Conservation (phyloP, 2,329 filamentous ascomycete species). For the Arthrinium puccinioides region DNA sequence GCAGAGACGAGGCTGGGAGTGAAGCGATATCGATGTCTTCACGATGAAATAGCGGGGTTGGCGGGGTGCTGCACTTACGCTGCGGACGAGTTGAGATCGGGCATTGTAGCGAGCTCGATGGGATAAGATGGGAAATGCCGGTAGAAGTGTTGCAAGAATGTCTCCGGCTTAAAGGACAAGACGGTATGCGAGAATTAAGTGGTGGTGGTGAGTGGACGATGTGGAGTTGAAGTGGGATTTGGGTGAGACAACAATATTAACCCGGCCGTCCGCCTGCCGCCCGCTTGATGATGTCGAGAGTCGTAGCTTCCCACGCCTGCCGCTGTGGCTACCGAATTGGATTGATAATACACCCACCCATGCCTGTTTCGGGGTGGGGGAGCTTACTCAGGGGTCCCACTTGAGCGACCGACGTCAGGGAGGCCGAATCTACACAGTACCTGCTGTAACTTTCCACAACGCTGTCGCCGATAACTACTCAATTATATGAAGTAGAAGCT, state of each 20-base stretch:
- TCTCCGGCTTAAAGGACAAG: no score
- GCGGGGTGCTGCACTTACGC: constrained; percentile 24
- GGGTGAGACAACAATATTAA: background rate
- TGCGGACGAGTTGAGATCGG: background rate
- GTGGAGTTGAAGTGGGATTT: background rate
- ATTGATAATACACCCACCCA: background rate
- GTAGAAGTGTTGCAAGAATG: background rate
- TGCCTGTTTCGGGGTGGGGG: constrained; percentile 2
- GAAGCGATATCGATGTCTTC: no score
- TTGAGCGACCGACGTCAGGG: no score
- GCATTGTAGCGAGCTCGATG: background rate
- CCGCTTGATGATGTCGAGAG: no score
- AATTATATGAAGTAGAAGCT: no score
- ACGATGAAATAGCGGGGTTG: constrained; percentile 23
- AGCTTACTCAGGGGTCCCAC: constrained; percentile 1
- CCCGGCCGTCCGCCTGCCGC: background rate
- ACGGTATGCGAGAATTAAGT: no score
- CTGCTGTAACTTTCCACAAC: no score
- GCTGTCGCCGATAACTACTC: no score
- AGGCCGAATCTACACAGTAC: no score
- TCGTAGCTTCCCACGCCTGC: no score
- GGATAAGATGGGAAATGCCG: background rate
- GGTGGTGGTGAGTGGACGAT: background rate
- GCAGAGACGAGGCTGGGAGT: no score
- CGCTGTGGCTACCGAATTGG: background rate